Conservation (phyloP, 768 basidiomycete genomes). For the Podaxis pistillaris region DNA sequence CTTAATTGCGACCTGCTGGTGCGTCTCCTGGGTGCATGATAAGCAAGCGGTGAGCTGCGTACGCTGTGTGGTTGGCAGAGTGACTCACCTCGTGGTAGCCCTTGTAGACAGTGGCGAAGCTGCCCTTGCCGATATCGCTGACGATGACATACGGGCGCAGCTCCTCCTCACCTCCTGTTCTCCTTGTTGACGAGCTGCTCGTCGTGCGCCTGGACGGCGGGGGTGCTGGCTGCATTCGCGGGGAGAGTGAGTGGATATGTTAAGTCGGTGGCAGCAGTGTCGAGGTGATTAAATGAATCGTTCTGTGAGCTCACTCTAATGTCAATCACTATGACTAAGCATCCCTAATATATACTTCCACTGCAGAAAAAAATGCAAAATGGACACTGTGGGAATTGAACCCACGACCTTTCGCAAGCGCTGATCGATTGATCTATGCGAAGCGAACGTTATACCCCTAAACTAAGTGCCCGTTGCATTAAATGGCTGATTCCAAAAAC, state of each 20-base stretch:
- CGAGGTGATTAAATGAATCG: constrained; percentile 15
- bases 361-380: constrained; percentile 13
- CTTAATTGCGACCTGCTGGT: constrained; percentile 87
- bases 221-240: constrained; percentile 10
- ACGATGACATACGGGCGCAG: constrained; percentile 68
- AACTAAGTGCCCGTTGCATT: constrained; percentile 45
- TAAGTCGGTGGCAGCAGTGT: neutral
- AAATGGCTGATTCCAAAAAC: neutral
- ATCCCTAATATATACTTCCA: neutral
- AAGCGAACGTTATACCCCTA: constrained; percentile 64
- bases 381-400: constrained; percentile 56
- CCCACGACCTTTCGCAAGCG: constrained; percentile 55
- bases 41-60: neutral
- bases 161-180: constrained; percentile 1
- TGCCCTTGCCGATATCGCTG: constrained; percentile 81
- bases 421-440: constrained; percentile 27
- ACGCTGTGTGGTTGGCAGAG: neutral
- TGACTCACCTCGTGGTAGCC: constrained; percentile 83
- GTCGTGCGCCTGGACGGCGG: constrained; percentile 6
- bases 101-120: constrained; percentile 95
- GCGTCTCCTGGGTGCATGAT: constrained; percentile 55
- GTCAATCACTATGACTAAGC: constrained; percentile 14
- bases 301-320: constrained; percentile 10
- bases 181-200: neutral
- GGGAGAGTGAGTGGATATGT: neutral